These are phyloP conservation scores for Usnea hakonensis DNA, from an alignment of 495 filamentous ascomycete species.

Conservation along the genomic window DNA sequence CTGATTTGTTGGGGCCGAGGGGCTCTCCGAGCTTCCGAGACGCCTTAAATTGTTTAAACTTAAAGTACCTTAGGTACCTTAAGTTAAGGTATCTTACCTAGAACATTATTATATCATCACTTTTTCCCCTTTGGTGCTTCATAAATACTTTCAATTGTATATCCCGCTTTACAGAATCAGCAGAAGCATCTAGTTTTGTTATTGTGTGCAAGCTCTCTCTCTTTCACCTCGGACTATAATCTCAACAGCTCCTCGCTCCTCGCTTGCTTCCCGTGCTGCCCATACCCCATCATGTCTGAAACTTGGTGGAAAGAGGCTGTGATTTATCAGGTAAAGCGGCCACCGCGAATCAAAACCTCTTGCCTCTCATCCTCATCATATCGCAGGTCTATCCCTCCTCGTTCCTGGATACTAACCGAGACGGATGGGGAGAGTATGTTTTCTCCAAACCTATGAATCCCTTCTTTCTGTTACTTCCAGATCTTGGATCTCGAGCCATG, in stretches of 20 bases:
- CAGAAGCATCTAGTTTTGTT: too few relatives aligned
- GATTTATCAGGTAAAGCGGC: constrained; percentile 25
- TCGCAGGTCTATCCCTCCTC: constrained; percentile 51
- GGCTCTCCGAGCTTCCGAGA: too few relatives aligned
- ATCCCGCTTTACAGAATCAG: too few relatives aligned
- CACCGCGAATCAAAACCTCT: not conserved
- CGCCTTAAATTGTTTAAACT: too few relatives aligned
- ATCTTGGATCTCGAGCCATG: not conserved
- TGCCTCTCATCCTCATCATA: not conserved
- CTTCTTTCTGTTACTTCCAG: not conserved
- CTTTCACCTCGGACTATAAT: too few relatives aligned
- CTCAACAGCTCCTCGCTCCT: not conserved
- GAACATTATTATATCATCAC: too few relatives aligned
- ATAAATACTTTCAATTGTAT: too few relatives aligned
- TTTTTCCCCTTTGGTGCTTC: too few relatives aligned
- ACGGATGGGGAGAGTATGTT: constrained; percentile 49
- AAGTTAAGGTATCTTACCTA: too few relatives aligned
- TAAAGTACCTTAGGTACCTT: too few relatives aligned
- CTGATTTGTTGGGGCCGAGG: too few relatives aligned
- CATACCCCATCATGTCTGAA: constrained; percentile 10
- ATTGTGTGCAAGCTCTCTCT: too few relatives aligned
- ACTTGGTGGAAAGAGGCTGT: constrained; percentile 30
- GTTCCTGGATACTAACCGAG: constrained; percentile 54
- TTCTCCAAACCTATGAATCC: not conserved
- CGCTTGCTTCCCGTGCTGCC: not conserved